These are phyloP conservation scores for Berkeleyomyces basicola DNA, from an alignment of 2,329 filamentous ascomycete genomes.

Conservation along the genomic window DNA sequence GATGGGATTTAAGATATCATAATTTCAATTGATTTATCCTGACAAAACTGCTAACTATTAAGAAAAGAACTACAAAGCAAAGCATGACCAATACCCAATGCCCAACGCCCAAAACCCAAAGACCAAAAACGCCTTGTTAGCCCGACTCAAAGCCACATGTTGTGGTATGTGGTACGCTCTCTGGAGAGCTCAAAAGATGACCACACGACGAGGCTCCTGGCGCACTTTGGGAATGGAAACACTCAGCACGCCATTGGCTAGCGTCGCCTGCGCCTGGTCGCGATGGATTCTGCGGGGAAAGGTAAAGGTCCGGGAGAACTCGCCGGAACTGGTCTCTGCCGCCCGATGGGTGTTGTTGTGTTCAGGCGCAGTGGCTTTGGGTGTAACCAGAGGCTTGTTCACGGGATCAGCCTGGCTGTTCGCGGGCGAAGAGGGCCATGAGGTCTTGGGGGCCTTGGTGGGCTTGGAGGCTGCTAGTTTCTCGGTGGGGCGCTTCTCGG, in stretches of 20 bases:
- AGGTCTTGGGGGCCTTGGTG: background rate
- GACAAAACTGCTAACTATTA: too few species aligned
- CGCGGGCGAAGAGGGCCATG: background rate
- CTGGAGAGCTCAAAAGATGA: conserved; percentile 8
- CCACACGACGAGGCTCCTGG: conserved; percentile 12
- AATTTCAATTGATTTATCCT: too few species aligned
- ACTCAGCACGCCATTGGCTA: conserved; percentile 48
- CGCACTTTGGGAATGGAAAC: conserved; percentile 45
- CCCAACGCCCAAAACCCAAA: background rate
- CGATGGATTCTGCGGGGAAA: conserved; percentile 49
- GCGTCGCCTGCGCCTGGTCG: conserved; percentile 40
- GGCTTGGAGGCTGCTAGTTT: background rate
- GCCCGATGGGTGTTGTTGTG: conserved; percentile 11
- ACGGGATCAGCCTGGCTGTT: conserved; percentile 9
- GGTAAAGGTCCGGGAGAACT: conserved; percentile 51
- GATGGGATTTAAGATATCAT: too few species aligned
- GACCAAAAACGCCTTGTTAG: background rate
- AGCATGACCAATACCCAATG: background rate
- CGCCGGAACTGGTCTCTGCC: conserved; percentile 43
- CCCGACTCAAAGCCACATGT: background rate
- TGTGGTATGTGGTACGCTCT: background rate
- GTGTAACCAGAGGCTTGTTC: background rate
- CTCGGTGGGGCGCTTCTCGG: conserved; percentile 9
- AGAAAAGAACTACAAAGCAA: background rate
- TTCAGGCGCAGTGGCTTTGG: background rate